phyloP scores from a whole-genome alignment of 306 rosid genomes.

The Geum urbanum region DNA sequence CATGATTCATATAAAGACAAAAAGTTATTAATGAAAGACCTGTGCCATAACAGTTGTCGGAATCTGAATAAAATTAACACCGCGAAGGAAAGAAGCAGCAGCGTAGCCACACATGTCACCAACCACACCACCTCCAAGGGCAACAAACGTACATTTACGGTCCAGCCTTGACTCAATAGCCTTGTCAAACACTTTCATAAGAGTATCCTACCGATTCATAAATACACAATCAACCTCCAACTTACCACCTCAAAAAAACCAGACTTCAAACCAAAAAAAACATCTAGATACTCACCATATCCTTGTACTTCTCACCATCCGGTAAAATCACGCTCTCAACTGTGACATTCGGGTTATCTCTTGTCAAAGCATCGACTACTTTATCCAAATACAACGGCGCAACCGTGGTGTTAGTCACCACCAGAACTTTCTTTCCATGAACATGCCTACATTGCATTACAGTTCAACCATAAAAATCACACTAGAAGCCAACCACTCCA shows the following conservation, averaged over 20 bases:
- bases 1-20: not conserved
- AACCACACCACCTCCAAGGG: conserved; percentile 96
- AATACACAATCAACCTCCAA: conserved; percentile 16
- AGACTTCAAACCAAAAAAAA: conserved; percentile 9
- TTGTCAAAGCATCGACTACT: conserved; percentile 70
- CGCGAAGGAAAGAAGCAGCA: conserved; percentile 81
- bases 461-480: conserved; percentile 17
- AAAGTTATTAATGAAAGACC: conserved; percentile 38
- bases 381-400: conserved; percentile 78
- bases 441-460: conserved; percentile 60
- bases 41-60: conserved; percentile 96
- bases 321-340: conserved; percentile 84
- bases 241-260: not conserved
- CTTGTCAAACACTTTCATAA: conserved; percentile 92
- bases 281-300: conserved; percentile 54
- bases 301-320: conserved; percentile 85
- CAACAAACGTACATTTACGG: conserved; percentile 77
- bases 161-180: conserved; percentile 82
- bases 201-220: conserved; percentile 61
- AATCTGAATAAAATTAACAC: conserved; percentile 94
- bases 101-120: conserved; percentile 98
- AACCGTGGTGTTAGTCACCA: conserved; percentile 76
- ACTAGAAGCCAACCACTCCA: not conserved
- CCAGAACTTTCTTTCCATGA: conserved; percentile 86
- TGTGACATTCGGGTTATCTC: conserved; percentile 70